Evolutionary conservation across 176 grass and related monocot species (phyloP), one percentile per base, ranked within the genome.

Genomic region (Rhynchospora breviuscula): DNA sequence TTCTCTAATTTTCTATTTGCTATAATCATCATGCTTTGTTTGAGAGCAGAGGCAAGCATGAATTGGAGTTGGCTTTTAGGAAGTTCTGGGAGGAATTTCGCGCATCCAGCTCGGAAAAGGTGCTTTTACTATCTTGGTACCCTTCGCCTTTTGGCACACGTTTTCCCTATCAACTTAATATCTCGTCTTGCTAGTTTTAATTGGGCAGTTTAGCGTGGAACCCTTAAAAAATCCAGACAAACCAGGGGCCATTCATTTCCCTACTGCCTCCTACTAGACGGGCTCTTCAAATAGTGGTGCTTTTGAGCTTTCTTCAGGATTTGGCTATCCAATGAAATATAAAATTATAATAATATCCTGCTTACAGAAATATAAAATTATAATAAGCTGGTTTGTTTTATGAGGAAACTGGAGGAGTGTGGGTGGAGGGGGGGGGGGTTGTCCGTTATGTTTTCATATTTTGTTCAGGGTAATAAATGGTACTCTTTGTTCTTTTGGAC

Each of bases 21-120:
- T 64, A 31, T 82, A 17, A 52, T 54, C 12, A 1, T 82, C n/a
- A 33, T 49, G 12, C 21, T 53, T 82, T 82, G 12, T 65, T 54
- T 82, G 43, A 6, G 57, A 81, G 57, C 91, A 99, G 97, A 82
- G 93, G 89, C 21, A 99, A 93, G 88, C 33, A 89, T 91, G 97
- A 99, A 92, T 83, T 96, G 84, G 91, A 93, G 81, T 86, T 86
- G 45, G 93, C 93, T 86, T 94, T 99, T 85, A 96, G 81, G 93
- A 99, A 85, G 71, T 96, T 86, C 88, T 99, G 97, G 97, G 97
- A 99, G 88, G 97, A 96, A 81, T 99, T 99, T 73, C 97, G 97
- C 68, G 91, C 89, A 93, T 99, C 93, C 86, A 96, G 88, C 93
- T 99, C 89, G 56, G 97, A 99, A 84, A 96, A 99, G 93, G 97